Base-by-base conservation (phyloP, 768 basidiomycete genomes). In the Pisolithus marmoratus region DNA sequence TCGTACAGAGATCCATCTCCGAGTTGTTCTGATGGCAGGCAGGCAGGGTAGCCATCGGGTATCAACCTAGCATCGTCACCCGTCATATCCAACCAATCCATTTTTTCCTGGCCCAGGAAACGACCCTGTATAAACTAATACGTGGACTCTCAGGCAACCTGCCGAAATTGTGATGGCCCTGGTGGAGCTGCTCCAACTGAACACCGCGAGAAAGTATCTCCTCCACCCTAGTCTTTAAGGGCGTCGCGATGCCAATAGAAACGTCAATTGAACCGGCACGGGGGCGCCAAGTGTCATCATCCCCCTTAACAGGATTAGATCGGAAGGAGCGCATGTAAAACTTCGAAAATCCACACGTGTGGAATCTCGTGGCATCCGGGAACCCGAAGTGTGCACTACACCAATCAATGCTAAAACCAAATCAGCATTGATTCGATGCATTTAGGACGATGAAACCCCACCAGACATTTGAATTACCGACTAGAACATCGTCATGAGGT, bases 271-370 rank as follows among this genome's bases (percentile, higher is more conserved):
- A 42, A 42, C 11, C 41, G 11, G 20, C 20, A 24, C 49, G 37
- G 15, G 52, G 17, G 19, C 41, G 34, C 38, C 46, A 45, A 42
- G n/a, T 49, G 29, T 29, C 40, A 12, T 50, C 43, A 8, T 52
- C 44, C 14, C 51, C 51, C 36, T 46, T 49, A 11, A 20, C 41
- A 3, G 55, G 46, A 34, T 58, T 58, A 19, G 57, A 48, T 41
- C 34, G 20, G 38, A 57, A 57, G 11, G 49, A 38, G n/a, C 57
- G 46, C 11, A 58, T 19, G 38, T 58, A 57, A 29, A 50, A 54
- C 19, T 42, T 58, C 12, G 24, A 50, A 19, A 46, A 22, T 17
- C 52, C 57, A 41, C 43, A 14, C 19, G 57, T 58, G 43, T 48
- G 43, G 43, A 57, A 57, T 22, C 31, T 47, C n/a, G 57, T 42